A percentile compares a stretch with the other conserved stretches of the same genome.
Conservation (phyloP, 805 yeast genomes). For the Wickerhamomyces canadensis region DNA sequence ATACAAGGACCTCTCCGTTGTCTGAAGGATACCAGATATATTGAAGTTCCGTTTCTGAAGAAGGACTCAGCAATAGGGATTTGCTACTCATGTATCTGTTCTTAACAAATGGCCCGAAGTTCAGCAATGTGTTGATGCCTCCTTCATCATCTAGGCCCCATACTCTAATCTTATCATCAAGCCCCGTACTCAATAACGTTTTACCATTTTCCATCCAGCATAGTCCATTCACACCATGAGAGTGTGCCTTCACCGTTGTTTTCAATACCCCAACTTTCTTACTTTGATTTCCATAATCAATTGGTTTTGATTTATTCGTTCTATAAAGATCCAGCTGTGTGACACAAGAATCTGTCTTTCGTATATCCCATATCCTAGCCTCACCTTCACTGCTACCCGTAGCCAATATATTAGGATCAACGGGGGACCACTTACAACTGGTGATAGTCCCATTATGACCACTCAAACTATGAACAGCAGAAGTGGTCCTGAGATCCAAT, state of each 20-base stretch:
- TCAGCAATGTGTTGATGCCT: constrained; percentile 53
- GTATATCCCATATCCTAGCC: constrained; percentile 78
- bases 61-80: constrained; percentile 29
- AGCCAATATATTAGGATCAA: constrained; percentile 53
- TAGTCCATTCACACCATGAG: constrained; percentile 73
- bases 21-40: constrained; percentile 70
- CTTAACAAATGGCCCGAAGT: constrained; percentile 74
- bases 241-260: constrained; percentile 53
- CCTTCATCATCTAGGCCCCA: constrained; percentile 64
- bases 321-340: constrained; percentile 55
- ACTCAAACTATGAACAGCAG: constrained; percentile 64
- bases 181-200: constrained; percentile 60
- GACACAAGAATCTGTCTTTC: constrained; percentile 61
- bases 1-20: constrained; percentile 62
- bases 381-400: constrained; percentile 82
- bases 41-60: constrained; percentile 47
- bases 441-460: constrained; percentile 52
- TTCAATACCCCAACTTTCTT: constrained; percentile 18
- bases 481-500: constrained; percentile 66
- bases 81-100: constrained; percentile 40
- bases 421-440: constrained; percentile 73
- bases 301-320: constrained; percentile 27
- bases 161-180: constrained; percentile 72
- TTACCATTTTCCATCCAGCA: constrained; percentile 68
- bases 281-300: constrained; percentile 15